Evolutionary conservation across 352 stramenopile species (phyloP).

Genomic region (Phytopythium litorale): DNA sequence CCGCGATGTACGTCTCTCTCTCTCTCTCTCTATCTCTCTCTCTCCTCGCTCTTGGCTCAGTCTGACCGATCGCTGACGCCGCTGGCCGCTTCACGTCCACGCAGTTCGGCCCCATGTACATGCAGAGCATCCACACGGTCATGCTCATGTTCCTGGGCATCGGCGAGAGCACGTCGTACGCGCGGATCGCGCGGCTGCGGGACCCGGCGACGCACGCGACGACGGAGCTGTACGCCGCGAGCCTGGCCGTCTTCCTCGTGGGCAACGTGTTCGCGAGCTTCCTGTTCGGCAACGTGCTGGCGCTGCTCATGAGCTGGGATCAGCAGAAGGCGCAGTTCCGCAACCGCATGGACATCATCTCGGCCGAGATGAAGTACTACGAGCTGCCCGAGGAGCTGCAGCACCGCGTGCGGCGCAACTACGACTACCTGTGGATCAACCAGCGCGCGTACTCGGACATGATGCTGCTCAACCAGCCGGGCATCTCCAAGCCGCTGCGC

Average conservation of each 20-base stretch:
- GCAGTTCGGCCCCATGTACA: constrained; percentile 60
- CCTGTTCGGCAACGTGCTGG: constrained; percentile 79
- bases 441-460: constrained; percentile 85
- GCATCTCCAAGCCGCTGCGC: constrained; percentile 72
- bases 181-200: constrained; percentile 45
- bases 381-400: constrained; percentile 68
- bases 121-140: constrained; percentile 69
- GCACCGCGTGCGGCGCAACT: constrained; percentile 72
- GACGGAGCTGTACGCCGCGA: constrained; percentile 58
- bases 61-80: neutral
- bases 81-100: neutral
- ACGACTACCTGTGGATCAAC: constrained; percentile 87
- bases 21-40: neutral
- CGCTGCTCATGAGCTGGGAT: constrained; percentile 78
- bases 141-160: constrained; percentile 83
- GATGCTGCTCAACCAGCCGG: constrained; percentile 75
- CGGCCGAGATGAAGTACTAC: constrained; percentile 79
- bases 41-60: neutral
- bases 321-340: constrained; percentile 75
- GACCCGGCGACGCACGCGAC: constrained; percentile 37
- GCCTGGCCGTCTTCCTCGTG: constrained; percentile 64
- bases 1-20: constrained; percentile 24
- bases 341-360: constrained; percentile 86
- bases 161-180: constrained; percentile 54
- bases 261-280: constrained; percentile 66